A percentile compares a stretch with the other conserved stretches of the same genome.
These are phyloP conservation scores for Meyerozyma elateridarum DNA, from an alignment of 1,139 yeast genomes.

Conservation along the genomic window DNA sequence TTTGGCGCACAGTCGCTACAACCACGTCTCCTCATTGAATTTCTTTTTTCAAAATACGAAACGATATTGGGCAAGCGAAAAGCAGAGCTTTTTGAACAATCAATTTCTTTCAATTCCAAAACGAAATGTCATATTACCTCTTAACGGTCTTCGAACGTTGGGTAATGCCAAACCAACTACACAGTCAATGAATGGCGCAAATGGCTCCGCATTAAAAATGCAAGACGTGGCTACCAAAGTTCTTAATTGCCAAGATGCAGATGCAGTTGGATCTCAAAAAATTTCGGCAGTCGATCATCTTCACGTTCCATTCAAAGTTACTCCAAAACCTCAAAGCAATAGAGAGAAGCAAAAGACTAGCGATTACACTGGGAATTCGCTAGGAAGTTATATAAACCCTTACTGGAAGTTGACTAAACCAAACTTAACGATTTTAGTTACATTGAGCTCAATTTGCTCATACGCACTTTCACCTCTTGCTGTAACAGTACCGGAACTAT, in stretches of 20 bases:
- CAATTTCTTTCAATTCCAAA: conserved; percentile 18
- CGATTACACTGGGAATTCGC: too few species aligned
- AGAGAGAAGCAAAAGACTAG: conserved; percentile 8
- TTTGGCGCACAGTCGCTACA: conserved; percentile 8
- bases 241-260: conserved; percentile 37
- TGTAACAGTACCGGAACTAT: conserved; percentile 62
- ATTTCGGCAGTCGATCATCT: conserved; percentile 5
- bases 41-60: conserved; percentile 39
- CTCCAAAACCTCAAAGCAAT: conserved; percentile 27
- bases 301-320: conserved; percentile 58
- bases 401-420: conserved; percentile 86
- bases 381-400: conserved; percentile 45
- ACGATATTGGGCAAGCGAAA: conserved; percentile 22
- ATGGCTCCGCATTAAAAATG: too few species aligned
- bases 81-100: conserved; percentile 34
- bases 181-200: too few species aligned
- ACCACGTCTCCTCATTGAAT: conserved; percentile 29
- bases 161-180: too few species aligned
- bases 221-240: conserved; percentile 33
- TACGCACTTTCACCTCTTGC: conserved; percentile 88
- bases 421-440: conserved; percentile 78
- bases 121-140: conserved; percentile 10
- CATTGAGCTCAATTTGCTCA: conserved; percentile 86
- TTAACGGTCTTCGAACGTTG: too few species aligned
- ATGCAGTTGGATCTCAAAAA: conserved; percentile 23